These are phyloP conservation scores for Olyra latifolia DNA, from an alignment of 176 grass and related monocot species.

Conservation along the genomic window DNA sequence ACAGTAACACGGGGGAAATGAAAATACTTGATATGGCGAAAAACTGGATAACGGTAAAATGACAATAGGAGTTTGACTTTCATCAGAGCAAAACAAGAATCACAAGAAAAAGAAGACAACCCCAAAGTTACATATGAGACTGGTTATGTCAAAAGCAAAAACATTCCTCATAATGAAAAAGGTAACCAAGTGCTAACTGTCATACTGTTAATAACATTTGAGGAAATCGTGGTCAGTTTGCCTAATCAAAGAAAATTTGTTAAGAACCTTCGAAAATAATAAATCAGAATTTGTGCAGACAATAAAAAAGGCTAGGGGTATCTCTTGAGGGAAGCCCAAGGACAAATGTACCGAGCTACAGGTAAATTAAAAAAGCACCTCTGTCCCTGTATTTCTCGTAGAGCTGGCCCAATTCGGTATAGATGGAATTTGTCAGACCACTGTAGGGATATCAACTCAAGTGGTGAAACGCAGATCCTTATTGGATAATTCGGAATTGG, in stretches of 20 bases:
- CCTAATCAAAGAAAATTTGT: background rate
- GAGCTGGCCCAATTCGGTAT: conserved; percentile 44
- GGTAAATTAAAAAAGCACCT: conserved; percentile 27
- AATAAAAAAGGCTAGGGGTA: background rate
- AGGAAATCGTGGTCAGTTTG: background rate
- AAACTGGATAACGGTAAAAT: background rate
- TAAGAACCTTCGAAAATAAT: background rate
- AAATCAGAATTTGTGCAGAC: background rate
- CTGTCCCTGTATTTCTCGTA: conserved; percentile 52
- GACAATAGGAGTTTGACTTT: background rate
- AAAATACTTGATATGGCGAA: background rate
- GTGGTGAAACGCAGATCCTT: background rate
- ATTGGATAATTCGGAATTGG: background rate
- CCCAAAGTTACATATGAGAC: background rate
- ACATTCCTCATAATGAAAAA: background rate
- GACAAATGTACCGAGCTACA: background rate
- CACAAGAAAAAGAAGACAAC: background rate
- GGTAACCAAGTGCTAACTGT: background rate
- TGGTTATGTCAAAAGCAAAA: background rate
- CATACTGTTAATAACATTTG: background rate
- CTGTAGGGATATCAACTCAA: conserved; percentile 40
- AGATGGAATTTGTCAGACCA: conserved; percentile 64
- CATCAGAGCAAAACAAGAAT: background rate
- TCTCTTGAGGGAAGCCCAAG: background rate
- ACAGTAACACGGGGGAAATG: background rate